Base-by-base conservation (phyloP, 2,329 filamentous ascomycete species). In the Colletotrichum lentis region DNA sequence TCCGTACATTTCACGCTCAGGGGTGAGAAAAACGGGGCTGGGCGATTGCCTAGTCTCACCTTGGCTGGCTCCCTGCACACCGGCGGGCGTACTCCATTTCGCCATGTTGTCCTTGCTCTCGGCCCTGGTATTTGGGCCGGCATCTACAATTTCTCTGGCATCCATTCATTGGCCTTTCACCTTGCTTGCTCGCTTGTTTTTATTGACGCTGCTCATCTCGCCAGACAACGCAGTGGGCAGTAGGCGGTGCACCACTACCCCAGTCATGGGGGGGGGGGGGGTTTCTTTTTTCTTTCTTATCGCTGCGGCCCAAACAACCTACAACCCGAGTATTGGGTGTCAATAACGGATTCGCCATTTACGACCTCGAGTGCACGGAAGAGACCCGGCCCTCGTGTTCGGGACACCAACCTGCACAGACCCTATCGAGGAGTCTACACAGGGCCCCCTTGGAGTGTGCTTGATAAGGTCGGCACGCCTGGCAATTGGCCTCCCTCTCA, bases 161-260 rank as follows among this genome's bases (percentile, higher is more conserved):
- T 58, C 53, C 66, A 69, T 58, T 53, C 66, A 69, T 69, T 69
- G 66, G 66, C 8, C 11, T 61, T 43, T 61, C 55, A 65, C 66
- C 55, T 61, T 12, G 31, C 31, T 52, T 41, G 55, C 66, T 61
- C 24, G 43, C 52, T 70, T 70, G 59, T 70, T 73, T 71, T 71
- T 69, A 69, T 72, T 69, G 60, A 67, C 53, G 57, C 67, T 69
- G 68, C 69, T 72, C 73, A 73, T 74, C 72, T 73, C 73, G 70
- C 71, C 71, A 74, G 68, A 70, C 55, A 52, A 66, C 55, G 62
- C 65, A 66, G 53, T 61, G 43, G 20, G 16, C 44, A 39, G 64
- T 27, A 49, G 64, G 62, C 65, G 24, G 54, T 59, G 62, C 54
- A 55, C 55, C 55, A 12, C 18, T 6, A 46, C 66, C 66, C 66